Base-by-base conservation (phyloP, 108 stramenopile genomes). In the Nitzschia sp. region DNA sequence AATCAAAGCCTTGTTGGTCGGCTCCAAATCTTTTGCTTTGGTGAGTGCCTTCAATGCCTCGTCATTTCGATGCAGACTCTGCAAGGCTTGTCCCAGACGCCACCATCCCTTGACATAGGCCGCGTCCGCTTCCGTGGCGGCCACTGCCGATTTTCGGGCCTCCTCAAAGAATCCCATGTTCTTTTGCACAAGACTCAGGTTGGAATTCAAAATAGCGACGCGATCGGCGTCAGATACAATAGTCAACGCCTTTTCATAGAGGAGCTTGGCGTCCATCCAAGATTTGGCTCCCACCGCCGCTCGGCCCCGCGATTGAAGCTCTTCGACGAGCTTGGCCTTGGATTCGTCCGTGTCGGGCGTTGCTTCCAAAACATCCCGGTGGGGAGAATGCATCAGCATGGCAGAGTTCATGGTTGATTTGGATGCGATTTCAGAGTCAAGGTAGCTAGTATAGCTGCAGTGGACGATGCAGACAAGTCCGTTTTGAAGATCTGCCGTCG, bases 31-130 rank as follows among this genome's bases (percentile, higher is more conserved):
- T 30, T 80, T 63, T 2, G 87, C 93, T 36, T 77, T 78, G 30
- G 83, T 58, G 33, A 84, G 82, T 28, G 87, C 82, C 23, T 65
- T 75, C 32, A 95, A 54, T 31, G 90, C 90, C 46, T 87, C 81
- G 11, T 56, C 2, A 29, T 54, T 46, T 24, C 84, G 58, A 49
- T 83, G 70, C 71, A 84, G 66, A 0, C 77, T 70, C 19, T 70
- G 61, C 26, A 76, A 74, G 0, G 90, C 90, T 63, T 91, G 89
- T 59, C 88, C 93, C 19, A 71, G 57, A 32, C 90, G 66, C 93
- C 90, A 95, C 74, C 85, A 88, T 27, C 81, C 90, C 71, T 95
- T 95, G 55, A 90, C 80, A 64, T 90, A 95, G 1, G 64, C 66
- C 6, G 81, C 57, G 70, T 95, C 93, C 17, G 74, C 46, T 24